Conservation (phyloP, 192 early-diverging fungal genomes). For the Backusella australiensis region DNA sequence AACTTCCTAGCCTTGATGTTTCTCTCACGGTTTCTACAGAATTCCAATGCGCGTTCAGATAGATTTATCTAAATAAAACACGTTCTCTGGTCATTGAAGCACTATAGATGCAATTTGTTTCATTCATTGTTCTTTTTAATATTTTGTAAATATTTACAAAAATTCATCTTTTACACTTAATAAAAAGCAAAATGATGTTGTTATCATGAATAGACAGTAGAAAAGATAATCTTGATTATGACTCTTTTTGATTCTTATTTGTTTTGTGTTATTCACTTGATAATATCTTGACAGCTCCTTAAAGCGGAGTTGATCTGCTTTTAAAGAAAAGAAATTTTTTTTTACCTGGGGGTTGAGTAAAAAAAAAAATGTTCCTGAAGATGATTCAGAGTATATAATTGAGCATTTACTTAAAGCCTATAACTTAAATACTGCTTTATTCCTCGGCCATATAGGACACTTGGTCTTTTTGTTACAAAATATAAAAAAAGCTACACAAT, state of each 20-base stretch:
- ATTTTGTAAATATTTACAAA: background rate
- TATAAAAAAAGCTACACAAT: background rate
- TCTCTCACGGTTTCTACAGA: constrained; percentile 5
- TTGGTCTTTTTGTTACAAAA: background rate
- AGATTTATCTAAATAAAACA: background rate
- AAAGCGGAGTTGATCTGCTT: background rate
- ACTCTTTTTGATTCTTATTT: background rate
- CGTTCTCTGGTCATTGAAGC: background rate
- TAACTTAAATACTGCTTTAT: background rate
- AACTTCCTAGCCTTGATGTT: background rate
- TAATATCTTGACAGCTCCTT: constrained; percentile 1
- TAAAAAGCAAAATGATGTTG: background rate
- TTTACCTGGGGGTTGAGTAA: background rate
- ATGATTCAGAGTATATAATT: background rate
- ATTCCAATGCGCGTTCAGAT: background rate
- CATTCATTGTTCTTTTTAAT: background rate
- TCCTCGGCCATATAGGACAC: background rate
- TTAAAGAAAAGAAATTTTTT: background rate
- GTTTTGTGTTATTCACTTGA: background rate
- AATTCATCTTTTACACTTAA: background rate
- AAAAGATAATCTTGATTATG: background rate
- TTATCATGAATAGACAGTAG: background rate
- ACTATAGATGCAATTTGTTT: background rate
- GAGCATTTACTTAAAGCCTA: background rate
- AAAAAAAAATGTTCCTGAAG: background rate